Evolutionary conservation across 371 early-diverging fungal species (phyloP), one percentile per base, ranked within the genome.

Genomic region (Homolaphlyctis polyrhiza): DNA sequence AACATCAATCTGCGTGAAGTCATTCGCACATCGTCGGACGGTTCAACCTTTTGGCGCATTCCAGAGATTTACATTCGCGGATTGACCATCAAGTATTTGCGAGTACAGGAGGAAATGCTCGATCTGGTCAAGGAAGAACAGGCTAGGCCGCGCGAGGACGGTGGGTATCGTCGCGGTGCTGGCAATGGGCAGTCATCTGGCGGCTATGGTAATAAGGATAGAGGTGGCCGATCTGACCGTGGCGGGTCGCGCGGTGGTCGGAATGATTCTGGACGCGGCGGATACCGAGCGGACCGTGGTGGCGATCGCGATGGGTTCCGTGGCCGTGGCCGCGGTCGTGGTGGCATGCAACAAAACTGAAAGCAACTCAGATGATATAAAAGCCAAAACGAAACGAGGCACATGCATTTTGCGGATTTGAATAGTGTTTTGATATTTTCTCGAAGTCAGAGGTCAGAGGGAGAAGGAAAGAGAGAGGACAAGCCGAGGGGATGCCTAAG

Each of bases 1-100:
- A 99, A 99, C 77, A 72, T 98, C 71, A 91, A 90, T 34, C 78
- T 99, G 45, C 87, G 92, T 62, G 96, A 97, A 75, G 97, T 96
- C 28, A 94, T 96, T 64, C 91, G 90, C 72, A 97, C 97, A 0
- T 89, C 91, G 1, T 87, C 94, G 39, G 95, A 94, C 69, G 94
- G 96, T 29, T 91, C 94, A 70, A 80, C 86, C 60, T 97, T 97
- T 70, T 95, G 91, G 91, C 84, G 92, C 32, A 76, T 96, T 49
- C 85, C 90, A 13, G 97, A 96, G 72, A 87, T 90, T 63, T 95
- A 93, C 70, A 90, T 97, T 64, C 86, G 93, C 69, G 98, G 98
- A 61, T 90, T 85, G 70, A 92, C 92, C 6, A 92, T 97, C 69
- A 96, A 96, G 80, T 95, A 94, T 71, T 79, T 97, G 66, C 89